phyloP scores from a whole-genome alignment of 2,329 filamentous ascomycete species.

The Davidsoniella virescens region DNA sequence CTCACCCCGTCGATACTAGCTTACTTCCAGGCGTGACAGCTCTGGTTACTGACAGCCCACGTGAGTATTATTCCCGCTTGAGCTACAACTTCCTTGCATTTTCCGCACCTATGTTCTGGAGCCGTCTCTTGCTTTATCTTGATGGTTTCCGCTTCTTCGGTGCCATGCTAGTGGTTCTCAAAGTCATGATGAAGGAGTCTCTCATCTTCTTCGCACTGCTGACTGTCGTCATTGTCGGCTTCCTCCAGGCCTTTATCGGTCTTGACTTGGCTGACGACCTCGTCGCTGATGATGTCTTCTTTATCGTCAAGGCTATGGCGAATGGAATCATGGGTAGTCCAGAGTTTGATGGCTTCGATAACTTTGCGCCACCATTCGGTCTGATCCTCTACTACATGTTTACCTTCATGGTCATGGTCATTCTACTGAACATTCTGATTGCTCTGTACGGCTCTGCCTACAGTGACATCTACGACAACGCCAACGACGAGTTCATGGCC shows the following conservation, averaged over 20 bases:
- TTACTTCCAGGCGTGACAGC: neutral
- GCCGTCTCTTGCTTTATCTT: constrained; percentile 75
- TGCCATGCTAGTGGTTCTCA: constrained; percentile 91
- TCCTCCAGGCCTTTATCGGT: constrained; percentile 87
- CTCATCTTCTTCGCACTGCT: constrained; percentile 93
- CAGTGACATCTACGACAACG: constrained; percentile 84
- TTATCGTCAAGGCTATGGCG: constrained; percentile 68
- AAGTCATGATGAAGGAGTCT: constrained; percentile 87
- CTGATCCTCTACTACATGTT: constrained; percentile 95
- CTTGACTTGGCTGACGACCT: constrained; percentile 70
- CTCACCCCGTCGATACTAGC: constrained; percentile 31
- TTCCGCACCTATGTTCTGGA: constrained; percentile 93
- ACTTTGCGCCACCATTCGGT: constrained; percentile 84
- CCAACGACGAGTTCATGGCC: constrained; percentile 87
- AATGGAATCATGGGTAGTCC: constrained; percentile 86
- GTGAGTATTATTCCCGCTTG: constrained; percentile 54
- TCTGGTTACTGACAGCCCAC: constrained; percentile 16
- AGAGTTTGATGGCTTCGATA: constrained; percentile 76
- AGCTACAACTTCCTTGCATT: constrained; percentile 94
- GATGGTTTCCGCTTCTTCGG: constrained; percentile 93
- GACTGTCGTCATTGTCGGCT: constrained; percentile 66
- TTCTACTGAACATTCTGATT: constrained; percentile 90
- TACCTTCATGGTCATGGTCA: constrained; percentile 87
- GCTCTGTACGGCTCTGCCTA: constrained; percentile 95
- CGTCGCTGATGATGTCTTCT: constrained; percentile 48